Base-by-base conservation (phyloP, 179 eudicot species). In the Gypsophila paniculata region DNA sequence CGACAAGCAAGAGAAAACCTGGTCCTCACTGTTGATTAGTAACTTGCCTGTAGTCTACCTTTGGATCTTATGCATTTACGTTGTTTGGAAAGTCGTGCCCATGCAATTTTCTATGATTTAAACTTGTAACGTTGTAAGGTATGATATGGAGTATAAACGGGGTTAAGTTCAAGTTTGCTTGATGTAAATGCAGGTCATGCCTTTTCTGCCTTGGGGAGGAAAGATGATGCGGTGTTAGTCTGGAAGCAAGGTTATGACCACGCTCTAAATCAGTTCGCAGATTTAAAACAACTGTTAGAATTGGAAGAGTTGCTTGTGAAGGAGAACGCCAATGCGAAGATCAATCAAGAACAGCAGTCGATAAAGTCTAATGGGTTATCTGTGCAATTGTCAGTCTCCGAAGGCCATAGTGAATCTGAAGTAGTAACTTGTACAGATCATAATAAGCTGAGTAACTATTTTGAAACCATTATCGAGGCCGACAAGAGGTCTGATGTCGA, bases 171-270 rank as follows among this genome's bases (percentile, higher is more conserved):
- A 18, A 70, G 26, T 53, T 44, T 69, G 29, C 55, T 66, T 76
- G 59, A 55, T 25, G 32, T 74, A 63, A 68, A 69, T 80, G 74
- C 81, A 94, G 99, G 99, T 60, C 92, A 79, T 83, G 96, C 97
- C 72, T 86, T 81, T 80, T 86, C 91, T 77, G 86, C 96, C 38
- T 57, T 94, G 74, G 97, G 96, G 69, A 88, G 89, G 81, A 89
- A 82, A 79, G 87, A 84, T 68, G 97, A 91, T 44, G 93, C 98
- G 58, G 69, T 89, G 46, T 49, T 80, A 68, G 88, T 88, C 76
- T 94, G 97, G 97, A 90, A 87, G 81, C 87, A 89, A 79, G 99
- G 99, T 32, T 86, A 91, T 79, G 87, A 91, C 58, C 74, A 78
- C 75, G 97, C 97, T 73, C 82, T 89, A 75, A 74, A 67, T 70